phyloP scores from a whole-genome alignment of 2,329 filamentous ascomycete species.

The Fusarium tjaetaba region DNA sequence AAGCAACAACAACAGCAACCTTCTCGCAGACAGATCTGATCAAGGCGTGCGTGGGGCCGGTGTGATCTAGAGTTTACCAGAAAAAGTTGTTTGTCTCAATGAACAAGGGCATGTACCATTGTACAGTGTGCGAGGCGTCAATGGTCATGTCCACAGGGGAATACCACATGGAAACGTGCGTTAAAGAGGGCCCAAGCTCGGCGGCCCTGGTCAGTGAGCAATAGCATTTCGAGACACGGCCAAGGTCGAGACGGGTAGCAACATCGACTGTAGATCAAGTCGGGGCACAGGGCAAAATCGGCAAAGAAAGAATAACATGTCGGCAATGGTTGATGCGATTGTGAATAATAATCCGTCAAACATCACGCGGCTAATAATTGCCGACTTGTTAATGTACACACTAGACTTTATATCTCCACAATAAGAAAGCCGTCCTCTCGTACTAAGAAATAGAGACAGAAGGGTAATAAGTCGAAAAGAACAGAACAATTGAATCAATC shows the following conservation, averaged over 20 bases:
- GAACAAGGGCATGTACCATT: conserved; percentile 4
- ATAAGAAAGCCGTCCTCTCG: conserved; percentile 21
- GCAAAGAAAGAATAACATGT: neutral
- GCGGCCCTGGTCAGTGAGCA: neutral
- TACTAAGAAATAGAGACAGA: conserved; percentile 28
- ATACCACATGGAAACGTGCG: conserved; percentile 28
- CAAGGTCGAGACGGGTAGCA: neutral
- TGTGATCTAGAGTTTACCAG: conserved; percentile 3
- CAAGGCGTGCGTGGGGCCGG: conserved; percentile 16
- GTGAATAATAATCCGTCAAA: neutral
- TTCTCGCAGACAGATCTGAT: conserved; percentile 1
- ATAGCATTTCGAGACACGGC: neutral
- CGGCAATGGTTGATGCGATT: neutral
- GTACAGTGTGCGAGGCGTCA: conserved; percentile 36
- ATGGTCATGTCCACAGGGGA: conserved; percentile 4
- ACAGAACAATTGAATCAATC: conserved; percentile 25
- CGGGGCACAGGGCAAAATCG: neutral
- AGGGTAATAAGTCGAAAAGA: conserved; percentile 23
- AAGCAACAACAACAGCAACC: neutral
- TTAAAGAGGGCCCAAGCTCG: conserved; percentile 28
- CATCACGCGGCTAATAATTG: conserved; percentile 3
- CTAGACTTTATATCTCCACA: conserved; percentile 13
- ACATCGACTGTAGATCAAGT: neutral
- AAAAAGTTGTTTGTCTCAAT: conserved; percentile 25
- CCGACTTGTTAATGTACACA: conserved; percentile 31